These are phyloP conservation scores for Artemisia tridentata DNA, from an alignment of 129 eudicot genomes.

Conservation along the genomic window DNA sequence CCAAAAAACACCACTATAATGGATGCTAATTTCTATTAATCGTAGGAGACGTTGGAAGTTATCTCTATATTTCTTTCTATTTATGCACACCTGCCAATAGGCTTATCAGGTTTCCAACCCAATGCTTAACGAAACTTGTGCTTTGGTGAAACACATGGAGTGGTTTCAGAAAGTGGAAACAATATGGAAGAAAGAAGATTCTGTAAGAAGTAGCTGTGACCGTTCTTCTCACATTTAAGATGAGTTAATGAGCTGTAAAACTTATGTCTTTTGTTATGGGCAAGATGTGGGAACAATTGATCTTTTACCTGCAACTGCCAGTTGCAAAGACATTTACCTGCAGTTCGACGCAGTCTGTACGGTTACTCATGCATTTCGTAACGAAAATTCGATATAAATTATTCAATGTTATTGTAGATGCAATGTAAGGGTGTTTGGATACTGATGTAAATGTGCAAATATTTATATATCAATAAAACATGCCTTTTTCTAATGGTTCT, in stretches of 20 bases:
- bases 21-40: conserved; percentile 34
- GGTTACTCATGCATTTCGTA: too few species aligned
- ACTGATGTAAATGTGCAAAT: too few species aligned
- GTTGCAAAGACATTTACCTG: too few species aligned
- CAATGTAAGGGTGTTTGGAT: too few species aligned
- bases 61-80: background rate
- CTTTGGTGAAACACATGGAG: conserved; percentile 11
- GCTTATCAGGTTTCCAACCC: background rate
- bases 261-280: background rate
- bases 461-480: too few species aligned
- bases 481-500: too few species aligned
- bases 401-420: too few species aligned
- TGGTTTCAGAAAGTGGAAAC: conserved; percentile 68
- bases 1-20: too few species aligned
- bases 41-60: conserved; percentile 84
- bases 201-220: conserved; percentile 50
- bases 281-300: too few species aligned
- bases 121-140: background rate
- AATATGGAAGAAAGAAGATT: conserved; percentile 60
- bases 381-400: too few species aligned
- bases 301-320: too few species aligned
- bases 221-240: conserved; percentile 44
- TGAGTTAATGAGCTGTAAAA: conserved; percentile 4
- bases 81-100: background rate
- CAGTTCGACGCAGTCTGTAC: too few species aligned